phyloP scores from a whole-genome alignment of 768 basidiomycete genomes.

The Boletus rubroflammeus region DNA sequence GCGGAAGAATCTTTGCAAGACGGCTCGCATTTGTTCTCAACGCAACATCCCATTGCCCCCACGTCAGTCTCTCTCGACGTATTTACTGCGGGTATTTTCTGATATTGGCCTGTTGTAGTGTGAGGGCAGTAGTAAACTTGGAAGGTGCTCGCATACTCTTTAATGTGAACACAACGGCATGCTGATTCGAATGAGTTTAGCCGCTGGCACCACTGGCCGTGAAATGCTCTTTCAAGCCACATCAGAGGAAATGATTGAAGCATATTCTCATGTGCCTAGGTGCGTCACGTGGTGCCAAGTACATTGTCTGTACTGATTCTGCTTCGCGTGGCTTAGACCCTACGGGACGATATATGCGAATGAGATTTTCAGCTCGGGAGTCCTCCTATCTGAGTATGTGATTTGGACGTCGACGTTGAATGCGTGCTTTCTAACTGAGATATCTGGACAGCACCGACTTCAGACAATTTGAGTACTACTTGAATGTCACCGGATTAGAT shows the following conservation, averaged over 20 bases:
- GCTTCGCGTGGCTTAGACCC: constrained; percentile 45
- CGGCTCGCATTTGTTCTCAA: constrained; percentile 89
- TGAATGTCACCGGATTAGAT: constrained; percentile 89
- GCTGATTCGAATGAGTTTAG: constrained; percentile 34
- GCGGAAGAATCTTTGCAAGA: constrained; percentile 96
- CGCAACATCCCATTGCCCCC: constrained; percentile 71
- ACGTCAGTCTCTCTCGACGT: constrained; percentile 46
- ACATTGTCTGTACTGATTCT: neutral
- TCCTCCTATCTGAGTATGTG: constrained; percentile 82
- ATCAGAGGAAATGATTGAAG: constrained; percentile 90
- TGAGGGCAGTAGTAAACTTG: constrained; percentile 85
- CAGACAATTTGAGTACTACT: constrained; percentile 86
- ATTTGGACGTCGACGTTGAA: neutral
- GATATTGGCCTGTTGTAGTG: constrained; percentile 38
- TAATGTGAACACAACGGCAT: neutral
- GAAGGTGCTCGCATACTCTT: constrained; percentile 52
- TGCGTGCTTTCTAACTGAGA: constrained; percentile 11
- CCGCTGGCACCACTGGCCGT: constrained; percentile 82
- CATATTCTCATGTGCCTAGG: constrained; percentile 83
- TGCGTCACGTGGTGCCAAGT: constrained; percentile 19
- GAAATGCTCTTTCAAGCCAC: constrained; percentile 96
- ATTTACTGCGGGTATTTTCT: neutral
- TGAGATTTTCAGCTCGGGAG: constrained; percentile 89
- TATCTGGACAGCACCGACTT: constrained; percentile 75
- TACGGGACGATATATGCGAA: constrained; percentile 87